Evolutionary conservation across 148 eudicot species (phyloP), one percentile per base, ranked within the genome.

Genomic region (Silene conica): DNA sequence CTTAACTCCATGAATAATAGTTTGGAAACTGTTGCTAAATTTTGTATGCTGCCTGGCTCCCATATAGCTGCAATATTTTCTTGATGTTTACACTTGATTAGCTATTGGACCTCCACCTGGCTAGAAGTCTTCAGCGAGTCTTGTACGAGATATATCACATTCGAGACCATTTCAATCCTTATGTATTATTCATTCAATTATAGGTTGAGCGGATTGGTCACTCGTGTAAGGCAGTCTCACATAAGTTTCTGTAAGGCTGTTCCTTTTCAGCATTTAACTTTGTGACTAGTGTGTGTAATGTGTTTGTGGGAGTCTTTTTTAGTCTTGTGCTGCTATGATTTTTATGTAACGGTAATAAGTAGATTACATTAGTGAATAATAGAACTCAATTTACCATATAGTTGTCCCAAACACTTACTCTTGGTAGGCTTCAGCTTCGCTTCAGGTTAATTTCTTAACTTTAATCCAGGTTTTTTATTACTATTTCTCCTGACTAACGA

Each of bases 371-470:
- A 5, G 3, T 25, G 8, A 8, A 34, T 65, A 5, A 65, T 65
- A 5, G 46, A 65, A 38, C 14, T n/a, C 22, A 38, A 18, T 46
- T n/a, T n/a, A n/a, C n/a, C n/a, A n/a, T n/a, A n/a, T n/a, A n/a
- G n/a, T n/a, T n/a, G n/a, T n/a, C n/a, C n/a, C n/a, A n/a, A n/a
- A n/a, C n/a, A n/a, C n/a, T 2, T 65, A 16, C 22, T 4, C 0
- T 60, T 62, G 63, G 28, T 18, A 58, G 64, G 41, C 91, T 94
- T 79, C 98, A 94, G 79, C 98, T 94, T 31, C 83, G 82, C 97
- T 94, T 86, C 98, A 94, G 97, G 98, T 84, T 71, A 21, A 54
- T 73, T 22, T 71, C 16, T 31, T 26, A 67, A 7, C 14, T 21
- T 22, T 12, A 12, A 21, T 59, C 15, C 25, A 22, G 4, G 19